Conservation (phyloP, 305 asterid genomes). For the Solanum aculeatissimum region DNA sequence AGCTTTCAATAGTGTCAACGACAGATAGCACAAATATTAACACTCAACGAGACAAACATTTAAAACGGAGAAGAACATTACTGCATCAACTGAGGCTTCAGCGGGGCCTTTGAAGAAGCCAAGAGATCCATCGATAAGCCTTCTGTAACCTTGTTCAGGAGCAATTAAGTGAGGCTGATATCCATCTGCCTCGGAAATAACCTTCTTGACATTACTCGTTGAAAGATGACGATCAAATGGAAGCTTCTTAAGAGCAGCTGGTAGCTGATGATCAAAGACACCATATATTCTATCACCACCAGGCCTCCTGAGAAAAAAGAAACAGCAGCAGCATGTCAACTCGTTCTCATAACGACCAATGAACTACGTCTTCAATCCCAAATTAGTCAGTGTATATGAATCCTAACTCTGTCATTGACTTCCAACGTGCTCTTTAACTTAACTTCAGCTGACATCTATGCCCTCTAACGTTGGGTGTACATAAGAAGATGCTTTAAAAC, state of each 20-base stretch:
- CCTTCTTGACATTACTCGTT: constrained; percentile 68
- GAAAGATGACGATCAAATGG: constrained; percentile 97
- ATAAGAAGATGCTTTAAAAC: no score
- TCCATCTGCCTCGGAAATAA: constrained; percentile 94
- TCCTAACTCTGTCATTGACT: no score
- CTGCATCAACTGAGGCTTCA: constrained; percentile 99
- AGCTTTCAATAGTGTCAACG: background rate
- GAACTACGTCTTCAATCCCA: no score
- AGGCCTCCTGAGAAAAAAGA: constrained; percentile 58
- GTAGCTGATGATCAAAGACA: constrained; percentile 92
- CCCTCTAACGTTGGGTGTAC: no score
- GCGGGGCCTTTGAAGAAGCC: constrained; percentile 98
- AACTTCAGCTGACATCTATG: no score
- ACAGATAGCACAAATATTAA: background rate
- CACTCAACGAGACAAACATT: background rate
- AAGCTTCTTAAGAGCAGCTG: constrained; percentile 90
- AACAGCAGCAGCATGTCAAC: background rate
- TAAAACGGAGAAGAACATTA: constrained; percentile 15
- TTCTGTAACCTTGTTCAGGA: constrained; percentile 98
- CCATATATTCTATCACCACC: constrained; percentile 92
- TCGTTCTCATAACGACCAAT: no score
- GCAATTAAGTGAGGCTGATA: constrained; percentile 98
- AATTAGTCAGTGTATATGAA: no score
- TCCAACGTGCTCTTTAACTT: no score
- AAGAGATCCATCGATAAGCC: constrained; percentile 92